Evolutionary conservation across 2,329 filamentous ascomycete genomes (phyloP).

Genomic region (Conoideocrella luteorostrata): DNA sequence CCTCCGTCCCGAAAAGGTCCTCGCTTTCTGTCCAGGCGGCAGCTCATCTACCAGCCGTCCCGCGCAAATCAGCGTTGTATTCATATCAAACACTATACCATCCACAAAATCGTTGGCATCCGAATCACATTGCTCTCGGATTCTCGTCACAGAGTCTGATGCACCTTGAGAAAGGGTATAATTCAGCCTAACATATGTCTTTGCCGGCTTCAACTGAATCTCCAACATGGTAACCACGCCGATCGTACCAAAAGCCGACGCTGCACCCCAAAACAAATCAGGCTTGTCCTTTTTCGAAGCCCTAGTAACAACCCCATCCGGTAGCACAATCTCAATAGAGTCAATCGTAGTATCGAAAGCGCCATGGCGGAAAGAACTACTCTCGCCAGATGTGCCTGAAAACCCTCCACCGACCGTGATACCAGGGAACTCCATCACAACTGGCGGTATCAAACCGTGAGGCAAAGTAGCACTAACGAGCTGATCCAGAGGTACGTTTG

Average conservation of each 20-base stretch:
- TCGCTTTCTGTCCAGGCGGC: conserved; percentile 26
- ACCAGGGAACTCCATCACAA: conserved; percentile 68
- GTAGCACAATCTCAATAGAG: conserved; percentile 58
- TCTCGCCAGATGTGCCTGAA: conserved; percentile 61
- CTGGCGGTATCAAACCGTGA: conserved; percentile 52
- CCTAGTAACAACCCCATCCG: conserved; percentile 48
- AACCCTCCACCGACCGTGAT: conserved; percentile 66
- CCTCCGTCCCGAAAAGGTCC: conserved; percentile 46
- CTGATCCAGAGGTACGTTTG: conserved; percentile 62
- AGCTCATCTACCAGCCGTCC: conserved; percentile 49
- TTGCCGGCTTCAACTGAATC: conserved; percentile 49
- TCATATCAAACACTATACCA: conserved; percentile 55
- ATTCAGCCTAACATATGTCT: conserved; percentile 49
- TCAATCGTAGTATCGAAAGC: conserved; percentile 58
- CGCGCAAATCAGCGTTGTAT: conserved; percentile 52
- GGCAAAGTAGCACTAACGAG: conserved; percentile 53
- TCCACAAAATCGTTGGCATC: conserved; percentile 58
- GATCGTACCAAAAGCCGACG: conserved; percentile 59
- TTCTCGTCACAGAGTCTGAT: conserved; percentile 30
- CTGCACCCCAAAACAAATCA: conserved; percentile 59
- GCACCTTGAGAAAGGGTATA: conserved; percentile 43
- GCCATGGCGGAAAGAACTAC: conserved; percentile 60
- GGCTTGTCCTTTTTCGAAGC: conserved; percentile 47
- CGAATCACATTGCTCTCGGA: conserved; percentile 37
- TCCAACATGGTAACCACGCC: conserved; percentile 61